phyloP scores from a whole-genome alignment of 148 eudicot genomes.

The Vaccinium vitisidaea region DNA sequence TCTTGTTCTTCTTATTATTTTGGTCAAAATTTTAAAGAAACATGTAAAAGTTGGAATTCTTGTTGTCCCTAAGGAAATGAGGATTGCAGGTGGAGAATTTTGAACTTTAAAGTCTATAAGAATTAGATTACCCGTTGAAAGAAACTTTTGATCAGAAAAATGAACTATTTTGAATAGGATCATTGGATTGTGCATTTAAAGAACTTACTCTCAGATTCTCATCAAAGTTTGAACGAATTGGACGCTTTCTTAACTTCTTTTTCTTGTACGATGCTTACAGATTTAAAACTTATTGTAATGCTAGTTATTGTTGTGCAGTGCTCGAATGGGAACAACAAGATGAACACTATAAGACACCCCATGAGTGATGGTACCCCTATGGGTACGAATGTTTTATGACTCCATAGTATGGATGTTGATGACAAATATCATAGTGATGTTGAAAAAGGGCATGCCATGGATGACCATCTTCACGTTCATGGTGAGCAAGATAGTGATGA shows the following conservation, averaged over 20 bases:
- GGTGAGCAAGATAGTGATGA: too few species aligned
- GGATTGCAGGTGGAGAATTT: neutral
- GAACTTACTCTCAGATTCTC: neutral
- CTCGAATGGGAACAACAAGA: neutral
- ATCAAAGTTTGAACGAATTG: neutral
- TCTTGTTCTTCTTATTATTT: neutral
- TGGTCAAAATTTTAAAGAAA: neutral
- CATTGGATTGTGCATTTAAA: too few species aligned
- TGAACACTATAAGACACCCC: neutral
- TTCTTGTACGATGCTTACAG: neutral
- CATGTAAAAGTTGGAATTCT: too few species aligned
- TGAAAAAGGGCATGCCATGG: neutral
- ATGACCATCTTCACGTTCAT: too few species aligned
- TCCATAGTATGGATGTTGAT: conserved; percentile 19
- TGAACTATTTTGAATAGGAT: neutral
- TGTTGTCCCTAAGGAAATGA: neutral
- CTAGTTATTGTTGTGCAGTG: neutral
- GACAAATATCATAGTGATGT: neutral
- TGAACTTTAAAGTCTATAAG: neutral
- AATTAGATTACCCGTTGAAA: neutral
- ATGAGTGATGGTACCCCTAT: neutral
- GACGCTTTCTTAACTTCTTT: neutral
- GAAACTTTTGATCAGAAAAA: neutral
- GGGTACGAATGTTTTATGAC: conserved; percentile 8
- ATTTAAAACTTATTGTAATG: neutral